phyloP scores from a whole-genome alignment of 2,329 filamentous ascomycete species.

The Neofusicoccum umdonicola region DNA sequence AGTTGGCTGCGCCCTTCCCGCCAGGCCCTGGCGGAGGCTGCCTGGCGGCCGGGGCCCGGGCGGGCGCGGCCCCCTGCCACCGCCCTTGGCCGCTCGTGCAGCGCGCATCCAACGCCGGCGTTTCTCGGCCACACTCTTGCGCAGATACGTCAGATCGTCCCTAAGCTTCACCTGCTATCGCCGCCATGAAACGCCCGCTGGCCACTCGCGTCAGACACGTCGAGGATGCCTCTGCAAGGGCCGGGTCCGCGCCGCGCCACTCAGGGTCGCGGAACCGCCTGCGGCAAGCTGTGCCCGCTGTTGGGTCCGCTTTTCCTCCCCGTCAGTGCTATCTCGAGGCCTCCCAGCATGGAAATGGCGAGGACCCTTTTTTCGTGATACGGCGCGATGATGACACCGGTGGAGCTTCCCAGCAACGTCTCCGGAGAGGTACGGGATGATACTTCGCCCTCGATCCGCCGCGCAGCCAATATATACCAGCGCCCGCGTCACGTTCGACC shows the following conservation, averaged over 20 bases:
- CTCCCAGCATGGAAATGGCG: slow-evolving; percentile 1
- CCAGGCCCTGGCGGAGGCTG: slow-evolving; percentile 4
- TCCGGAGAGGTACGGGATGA: slow-evolving; percentile 18
- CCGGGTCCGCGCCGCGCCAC: slow-evolving; percentile 11
- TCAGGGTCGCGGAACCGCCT: slow-evolving; percentile 15
- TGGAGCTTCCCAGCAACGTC: slow-evolving; percentile 17
- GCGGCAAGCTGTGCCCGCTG: slow-evolving; percentile 14
- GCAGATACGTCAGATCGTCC: slow-evolving; percentile 14
- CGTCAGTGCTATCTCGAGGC: slow-evolving; percentile 15
- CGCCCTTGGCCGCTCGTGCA: slow-evolving; percentile 11
- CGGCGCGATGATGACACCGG: slow-evolving; percentile 20
- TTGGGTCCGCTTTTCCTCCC: slow-evolving; percentile 18
- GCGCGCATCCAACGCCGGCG: background rate
- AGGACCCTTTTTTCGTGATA: slow-evolving; percentile 18
- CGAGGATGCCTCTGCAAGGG: slow-evolving; percentile 14
- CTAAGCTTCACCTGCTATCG: slow-evolving; percentile 17
- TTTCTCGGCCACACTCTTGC: slow-evolving; percentile 13
- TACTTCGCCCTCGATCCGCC: background rate
- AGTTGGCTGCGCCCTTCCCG: background rate
- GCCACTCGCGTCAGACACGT: slow-evolving; percentile 12
- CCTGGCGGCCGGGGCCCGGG: background rate
- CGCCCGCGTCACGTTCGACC: slow-evolving; percentile 2
- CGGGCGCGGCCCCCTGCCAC: slow-evolving; percentile 2
- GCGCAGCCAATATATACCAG: slow-evolving; percentile 16
- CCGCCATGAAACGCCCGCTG: slow-evolving; percentile 16